Conservation (phyloP, 164 flowering plant genomes). For the Macadamia integrifolia region DNA sequence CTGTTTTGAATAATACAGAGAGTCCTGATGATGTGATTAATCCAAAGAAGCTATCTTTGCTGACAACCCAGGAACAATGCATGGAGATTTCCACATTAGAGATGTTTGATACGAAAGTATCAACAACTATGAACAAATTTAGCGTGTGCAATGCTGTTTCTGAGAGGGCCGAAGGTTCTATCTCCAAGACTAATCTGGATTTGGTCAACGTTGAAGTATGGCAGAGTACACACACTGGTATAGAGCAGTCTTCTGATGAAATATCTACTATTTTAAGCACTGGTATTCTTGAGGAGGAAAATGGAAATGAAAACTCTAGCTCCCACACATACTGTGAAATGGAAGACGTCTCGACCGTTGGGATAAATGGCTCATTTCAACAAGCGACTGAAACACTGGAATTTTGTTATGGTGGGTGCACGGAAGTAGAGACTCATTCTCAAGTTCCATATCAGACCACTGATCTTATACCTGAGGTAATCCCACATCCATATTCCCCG, state of each 20-base stretch:
- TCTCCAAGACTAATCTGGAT: constrained; percentile 12
- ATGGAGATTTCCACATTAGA: constrained; percentile 13
- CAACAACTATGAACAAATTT: not conserved
- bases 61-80: constrained; percentile 12
- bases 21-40: constrained; percentile 11
- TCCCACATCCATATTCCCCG: constrained; percentile 4
- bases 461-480: constrained; percentile 23
- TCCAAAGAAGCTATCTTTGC: constrained; percentile 43
- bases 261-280: constrained; percentile 8
- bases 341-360: constrained; percentile 18
- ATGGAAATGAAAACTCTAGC: constrained; percentile 12
- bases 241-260: constrained; percentile 11
- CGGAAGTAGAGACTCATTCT: constrained; percentile 3
- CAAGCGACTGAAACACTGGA: constrained; percentile 14
- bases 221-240: constrained; percentile 2
- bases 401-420: not conserved
- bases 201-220: constrained; percentile 13
- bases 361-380: constrained; percentile 26
- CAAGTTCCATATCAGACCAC: constrained; percentile 11
- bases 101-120: constrained; percentile 26
- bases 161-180: not conserved
- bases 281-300: constrained; percentile 18
- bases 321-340: constrained; percentile 21
- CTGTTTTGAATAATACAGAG: constrained; percentile 10
- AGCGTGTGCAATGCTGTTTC: no score